Base-by-base conservation (phyloP, 805 yeast species). In the Vanderwaltozyma verrucispora region DNA sequence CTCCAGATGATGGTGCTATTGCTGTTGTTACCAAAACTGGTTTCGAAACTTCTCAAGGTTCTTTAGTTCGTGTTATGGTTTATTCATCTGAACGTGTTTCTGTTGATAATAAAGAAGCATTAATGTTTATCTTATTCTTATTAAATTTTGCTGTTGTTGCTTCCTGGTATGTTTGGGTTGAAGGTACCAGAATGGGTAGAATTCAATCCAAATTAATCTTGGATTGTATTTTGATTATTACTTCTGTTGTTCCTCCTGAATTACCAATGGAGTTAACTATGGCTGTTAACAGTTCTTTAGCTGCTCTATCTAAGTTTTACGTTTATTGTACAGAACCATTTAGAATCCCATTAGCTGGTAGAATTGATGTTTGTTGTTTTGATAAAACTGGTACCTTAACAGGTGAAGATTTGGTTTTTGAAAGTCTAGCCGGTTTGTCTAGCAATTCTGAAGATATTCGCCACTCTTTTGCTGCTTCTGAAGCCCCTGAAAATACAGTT, bases 201-300 rank as follows among this genome's bases (percentile, higher is more conserved):
- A 75, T 85, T 51, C 95, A 89, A 62, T 83, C 94, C 38, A 89
- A 89, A 64, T 74, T 92, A 60, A 80, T 92, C 47, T 72, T 92
- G 55, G 97, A 92, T 64, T 92, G 98, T 77, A 82, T 92, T 47
- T 74, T 92, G 55, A 94, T 92, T 50, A 75, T 92, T 51, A 92
- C 98, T 15, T 88, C 97, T 35, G 98, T 92, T 46, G 98, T 92
- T 29, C 98, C 98, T 27, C 98, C 98, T 30, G 98, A 92, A 65
- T 72, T 92, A 49, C 98, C 98, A 41, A 92, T 92, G 97, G 98
- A 92, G 68, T 73, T 92, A 51, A 92, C 98, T 12, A 80, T 92
- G 89, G 97, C 98, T 42, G 98, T 92, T 29, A 92, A 92, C 63
- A 72, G 83, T 28, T 88, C 97, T 6, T 69, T 92, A 59, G 76